Base-by-base conservation (phyloP, 2,329 filamentous ascomycete species). In the Plenodomus biglobosus region DNA sequence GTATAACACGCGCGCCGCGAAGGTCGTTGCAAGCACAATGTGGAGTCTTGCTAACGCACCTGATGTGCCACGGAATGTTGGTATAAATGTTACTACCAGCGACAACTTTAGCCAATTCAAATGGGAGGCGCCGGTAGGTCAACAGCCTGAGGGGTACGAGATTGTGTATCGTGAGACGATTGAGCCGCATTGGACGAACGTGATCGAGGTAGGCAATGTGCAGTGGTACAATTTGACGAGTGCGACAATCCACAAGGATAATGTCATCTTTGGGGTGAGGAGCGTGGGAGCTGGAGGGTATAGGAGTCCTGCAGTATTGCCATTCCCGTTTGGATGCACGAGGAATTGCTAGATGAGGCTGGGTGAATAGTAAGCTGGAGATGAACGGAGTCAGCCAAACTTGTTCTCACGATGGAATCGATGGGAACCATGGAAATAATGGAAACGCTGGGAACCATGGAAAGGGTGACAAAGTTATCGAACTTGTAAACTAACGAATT, bases 231-330 rank as follows among this genome's bases (percentile, higher is more conserved):
- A 32, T 32, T 32, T 62, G 35, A 76, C 73, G 3, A 78, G 73
- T 5, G 64, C 84, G 15, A 62, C 73, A 1, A 59, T 83, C 52
- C 79, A 75, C 46, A 83, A 83, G 66, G 81, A 85, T 52, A 81
- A 82, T 66, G 77, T 80, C 11, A 75, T 81, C 19, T 82, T 84
- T 66, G 81, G 82, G 0, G 72, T 84, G 0, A 69, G 81, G 53
- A 73, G 78, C 16, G 77, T 80, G 3, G 77, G 77, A 0, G 70
- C 56, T 50, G 76, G 79, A 61, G 79, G 79, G 16, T 76, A 74
- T 47, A 79, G 74, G 65, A 78, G 76, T 59, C 77, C 76, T 4
- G 77, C 76, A 42, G 72, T 73, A 2, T 76, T 75, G 57, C 75
- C 75, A 3, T 69, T 76, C 48, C 71, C 75, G 27, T 32, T 32